A percentile compares a stretch with the other conserved stretches of the same genome.
phyloP scores from a whole-genome alignment of 352 stramenopile genomes.

The Globisporangium apiculatum region DNA sequence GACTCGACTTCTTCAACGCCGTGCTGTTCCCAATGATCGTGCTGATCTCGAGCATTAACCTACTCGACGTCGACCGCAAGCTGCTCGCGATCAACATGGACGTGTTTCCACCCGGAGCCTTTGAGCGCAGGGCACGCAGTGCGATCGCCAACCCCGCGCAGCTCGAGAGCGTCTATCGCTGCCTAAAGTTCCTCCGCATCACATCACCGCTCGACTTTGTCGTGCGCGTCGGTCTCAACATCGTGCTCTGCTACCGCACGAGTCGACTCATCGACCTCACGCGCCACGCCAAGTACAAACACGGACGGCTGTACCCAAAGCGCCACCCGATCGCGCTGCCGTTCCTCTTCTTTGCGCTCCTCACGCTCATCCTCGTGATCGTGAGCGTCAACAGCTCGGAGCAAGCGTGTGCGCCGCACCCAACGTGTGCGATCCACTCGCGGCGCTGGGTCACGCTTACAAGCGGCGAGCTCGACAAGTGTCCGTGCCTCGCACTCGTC shows the following conservation, averaged over 20 bases:
- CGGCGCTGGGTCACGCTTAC: conserved; percentile 7
- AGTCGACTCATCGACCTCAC: conserved; percentile 9
- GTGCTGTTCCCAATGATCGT: conserved; percentile 28
- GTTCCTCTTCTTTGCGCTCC: conserved; percentile 6
- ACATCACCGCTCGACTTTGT: conserved; percentile 13
- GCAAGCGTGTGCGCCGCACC: conserved; percentile 5
- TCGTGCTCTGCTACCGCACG: conserved; percentile 10
- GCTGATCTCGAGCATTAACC: conserved; percentile 20
- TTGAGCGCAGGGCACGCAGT: conserved; percentile 20
- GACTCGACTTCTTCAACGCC: conserved; percentile 25
- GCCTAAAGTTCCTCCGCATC: conserved; percentile 15
- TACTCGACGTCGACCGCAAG: conserved; percentile 24
- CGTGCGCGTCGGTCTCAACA: conserved; percentile 10
- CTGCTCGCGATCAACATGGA: conserved; percentile 26
- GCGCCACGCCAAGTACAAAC: conserved; percentile 6
- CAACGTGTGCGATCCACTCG: conserved; percentile 8
- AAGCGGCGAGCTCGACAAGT: conserved; percentile 9
- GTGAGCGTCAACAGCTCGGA: conserved; percentile 10
- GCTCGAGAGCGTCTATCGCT: conserved; percentile 8
- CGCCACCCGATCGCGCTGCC: conserved; percentile 9
- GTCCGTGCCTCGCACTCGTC: conserved; percentile 8
- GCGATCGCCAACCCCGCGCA: conserved; percentile 21
- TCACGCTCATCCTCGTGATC: conserved; percentile 9
- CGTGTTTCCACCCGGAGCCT: conserved; percentile 19
- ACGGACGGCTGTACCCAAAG: conserved; percentile 6